These are phyloP conservation scores for Cercospora janseana DNA, from an alignment of 2,329 filamentous ascomycete species.

Conservation along the genomic window DNA sequence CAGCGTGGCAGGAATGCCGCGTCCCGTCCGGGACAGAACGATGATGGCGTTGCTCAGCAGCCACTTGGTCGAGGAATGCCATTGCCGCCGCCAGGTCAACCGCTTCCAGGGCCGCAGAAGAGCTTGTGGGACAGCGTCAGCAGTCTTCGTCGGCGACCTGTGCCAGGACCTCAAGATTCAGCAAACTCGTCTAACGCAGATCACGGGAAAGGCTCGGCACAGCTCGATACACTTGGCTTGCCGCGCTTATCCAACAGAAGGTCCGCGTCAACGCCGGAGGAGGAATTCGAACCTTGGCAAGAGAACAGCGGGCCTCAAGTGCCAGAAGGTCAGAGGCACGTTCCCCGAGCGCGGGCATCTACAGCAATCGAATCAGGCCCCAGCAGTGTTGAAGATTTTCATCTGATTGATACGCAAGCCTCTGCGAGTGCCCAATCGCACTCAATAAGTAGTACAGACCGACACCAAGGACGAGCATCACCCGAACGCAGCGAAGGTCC, in stretches of 20 bases:
- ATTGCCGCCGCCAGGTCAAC: slow-evolving; percentile 75
- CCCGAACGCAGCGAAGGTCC: not conserved
- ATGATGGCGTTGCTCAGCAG: slow-evolving; percentile 36
- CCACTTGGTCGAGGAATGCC: slow-evolving; percentile 83
- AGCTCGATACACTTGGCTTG: no score
- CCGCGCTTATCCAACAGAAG: not conserved
- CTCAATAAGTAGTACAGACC: no score
- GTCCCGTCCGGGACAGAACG: slow-evolving; percentile 23
- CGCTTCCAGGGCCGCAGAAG: slow-evolving; percentile 57
- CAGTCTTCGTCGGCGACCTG: slow-evolving; percentile 22
- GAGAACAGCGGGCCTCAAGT: slow-evolving; percentile 21
- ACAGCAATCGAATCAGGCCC: no score
- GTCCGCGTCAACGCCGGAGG: slow-evolving; percentile 3
- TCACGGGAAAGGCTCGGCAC: no score
- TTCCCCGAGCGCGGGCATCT: no score
- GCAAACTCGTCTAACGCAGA: no score
- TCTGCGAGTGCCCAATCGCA: no score
- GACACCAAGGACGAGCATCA: not conserved
- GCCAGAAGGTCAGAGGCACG: not conserved
- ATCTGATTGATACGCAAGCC: no score
- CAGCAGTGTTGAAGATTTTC: no score
- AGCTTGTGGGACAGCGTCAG: slow-evolving; percentile 20
- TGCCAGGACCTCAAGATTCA: slow-evolving; percentile 11
- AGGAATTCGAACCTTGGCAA: slow-evolving; percentile 27
- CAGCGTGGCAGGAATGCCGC: slow-evolving; percentile 24